Conservation (phyloP, 306 rosid species). For the Cucumis hystrix region DNA sequence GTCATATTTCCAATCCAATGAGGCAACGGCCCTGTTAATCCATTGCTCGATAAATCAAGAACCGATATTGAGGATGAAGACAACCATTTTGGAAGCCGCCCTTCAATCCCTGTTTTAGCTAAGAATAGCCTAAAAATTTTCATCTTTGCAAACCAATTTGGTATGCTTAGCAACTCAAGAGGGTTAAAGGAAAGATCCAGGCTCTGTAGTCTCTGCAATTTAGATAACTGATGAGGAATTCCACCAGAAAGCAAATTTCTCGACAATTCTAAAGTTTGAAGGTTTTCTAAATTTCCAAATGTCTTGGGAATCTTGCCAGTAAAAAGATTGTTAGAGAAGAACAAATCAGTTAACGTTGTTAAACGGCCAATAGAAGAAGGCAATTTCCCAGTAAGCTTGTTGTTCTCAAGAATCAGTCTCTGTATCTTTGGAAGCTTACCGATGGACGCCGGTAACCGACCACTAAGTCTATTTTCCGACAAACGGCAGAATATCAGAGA, state of each 20-base stretch:
- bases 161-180: conserved; percentile 20
- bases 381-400: conserved; percentile 30
- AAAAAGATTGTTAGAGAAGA: conserved; percentile 36
- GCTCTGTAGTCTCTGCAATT: conserved; percentile 23
- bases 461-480: conserved; percentile 30
- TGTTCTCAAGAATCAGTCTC: conserved; percentile 39
- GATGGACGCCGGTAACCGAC: conserved; percentile 34
- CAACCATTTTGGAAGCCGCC: conserved; percentile 39
- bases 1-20: conserved; percentile 57
- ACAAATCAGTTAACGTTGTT: conserved; percentile 27
- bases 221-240: conserved; percentile 31
- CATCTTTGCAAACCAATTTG: conserved; percentile 32
- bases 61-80: conserved; percentile 28
- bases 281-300: conserved; percentile 26
- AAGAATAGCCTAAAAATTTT: conserved; percentile 30
- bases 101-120: conserved; percentile 33
- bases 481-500: conserved; percentile 33
- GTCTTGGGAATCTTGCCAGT: conserved; percentile 36
- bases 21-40: conserved; percentile 30
- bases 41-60: conserved; percentile 44
- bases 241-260: conserved; percentile 23
- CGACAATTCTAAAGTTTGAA: conserved; percentile 33
- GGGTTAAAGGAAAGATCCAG: conserved; percentile 47
- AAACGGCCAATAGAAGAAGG: conserved; percentile 39
- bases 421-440: conserved; percentile 38